Base-by-base conservation (phyloP, 2,329 filamentous ascomycete species). In the Colletotrichum aenigma region DNA sequence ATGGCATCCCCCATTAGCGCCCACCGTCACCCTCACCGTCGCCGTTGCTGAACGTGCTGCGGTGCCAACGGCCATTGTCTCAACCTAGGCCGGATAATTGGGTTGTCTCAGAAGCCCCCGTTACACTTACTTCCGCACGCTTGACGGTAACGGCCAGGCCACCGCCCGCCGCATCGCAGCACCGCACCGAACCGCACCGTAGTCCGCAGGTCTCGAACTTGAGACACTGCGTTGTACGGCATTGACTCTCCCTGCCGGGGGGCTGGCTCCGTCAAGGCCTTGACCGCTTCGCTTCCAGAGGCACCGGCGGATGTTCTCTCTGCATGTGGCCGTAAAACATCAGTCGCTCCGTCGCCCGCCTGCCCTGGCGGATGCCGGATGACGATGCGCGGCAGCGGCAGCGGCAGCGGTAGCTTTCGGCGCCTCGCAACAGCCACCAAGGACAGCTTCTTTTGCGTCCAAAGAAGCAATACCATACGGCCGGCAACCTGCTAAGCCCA, bases 381-480 rank as follows among this genome's bases (percentile, higher is more conserved):
- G 62, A 72, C 56, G 69, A 28, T 71, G 36, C 24, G 30, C 65
- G 65, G 56, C 66, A 64, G 61, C 30, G 15, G 56, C 65, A 65
- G 55, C 66, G 48, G 61, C 38, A 26, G 38, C 65, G 56, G 56
- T 32, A 26, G 28, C 58, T 34, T 38, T 58, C 38, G 73, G 32
- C 62, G 60, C 34, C 56, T 75, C 69, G 69, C 69, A 55, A 68
- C 30, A 61, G 38, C 8, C 30, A n/a, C 62, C 73, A 28, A 18
- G 18, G 26, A 64, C 18, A 56, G 56, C 73, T 30, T 56, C 32
- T 72, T 38, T 55, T 56, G 64, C 56, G 26, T 24, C 30, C 32
- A 56, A 73, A 72, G 69, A 75, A 75, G 73, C n/a, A 75, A 68
- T 8, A 36, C 62, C 62, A 15, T 75, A 73, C 73, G 73, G 73